Evolutionary conservation across 805 yeast genomes (phyloP).

Genomic region (Wickerhamomyces pijperi): DNA sequence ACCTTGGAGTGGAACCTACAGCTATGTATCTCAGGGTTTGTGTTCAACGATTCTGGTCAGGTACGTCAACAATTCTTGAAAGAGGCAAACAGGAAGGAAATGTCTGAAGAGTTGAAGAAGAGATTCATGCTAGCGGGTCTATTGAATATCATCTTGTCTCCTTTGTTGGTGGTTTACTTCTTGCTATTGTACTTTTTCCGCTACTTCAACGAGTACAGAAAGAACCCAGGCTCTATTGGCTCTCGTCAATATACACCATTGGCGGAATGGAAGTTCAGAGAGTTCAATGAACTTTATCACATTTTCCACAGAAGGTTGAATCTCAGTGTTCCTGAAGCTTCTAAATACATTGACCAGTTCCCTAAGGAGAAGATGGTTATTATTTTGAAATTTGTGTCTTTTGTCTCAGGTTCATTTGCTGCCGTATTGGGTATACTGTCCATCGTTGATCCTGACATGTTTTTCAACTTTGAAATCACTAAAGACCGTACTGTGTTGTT

Average conservation of each 20-base stretch:
- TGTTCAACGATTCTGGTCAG: conserved; percentile 78
- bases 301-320: conserved; percentile 72
- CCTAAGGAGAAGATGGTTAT: conserved; percentile 67
- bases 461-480: conserved; percentile 80
- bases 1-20: conserved; percentile 93
- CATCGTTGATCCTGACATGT: conserved; percentile 79
- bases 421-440: conserved; percentile 76
- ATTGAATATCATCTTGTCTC: conserved; percentile 72
- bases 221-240: conserved; percentile 75
- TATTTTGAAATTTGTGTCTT: conserved; percentile 48
- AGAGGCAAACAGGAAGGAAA: conserved; percentile 52
- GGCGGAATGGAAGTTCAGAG: conserved; percentile 93
- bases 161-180: conserved; percentile 77
- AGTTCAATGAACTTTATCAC: conserved; percentile 87
- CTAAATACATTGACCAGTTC: conserved; percentile 78
- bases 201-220: conserved; percentile 85
- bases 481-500: conserved; percentile 73
- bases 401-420: conserved; percentile 79
- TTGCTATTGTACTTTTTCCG: conserved; percentile 75
- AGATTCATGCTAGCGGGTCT: conserved; percentile 84
- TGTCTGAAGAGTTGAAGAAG: conserved; percentile 61
- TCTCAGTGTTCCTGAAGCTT: conserved; percentile 68
- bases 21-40: conserved; percentile 76
- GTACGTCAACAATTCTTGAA: conserved; percentile 60
- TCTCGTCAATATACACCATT: conserved; percentile 85